Conservation (phyloP, 2,329 filamentous ascomycete genomes). For the Bipolaris oryzae region DNA sequence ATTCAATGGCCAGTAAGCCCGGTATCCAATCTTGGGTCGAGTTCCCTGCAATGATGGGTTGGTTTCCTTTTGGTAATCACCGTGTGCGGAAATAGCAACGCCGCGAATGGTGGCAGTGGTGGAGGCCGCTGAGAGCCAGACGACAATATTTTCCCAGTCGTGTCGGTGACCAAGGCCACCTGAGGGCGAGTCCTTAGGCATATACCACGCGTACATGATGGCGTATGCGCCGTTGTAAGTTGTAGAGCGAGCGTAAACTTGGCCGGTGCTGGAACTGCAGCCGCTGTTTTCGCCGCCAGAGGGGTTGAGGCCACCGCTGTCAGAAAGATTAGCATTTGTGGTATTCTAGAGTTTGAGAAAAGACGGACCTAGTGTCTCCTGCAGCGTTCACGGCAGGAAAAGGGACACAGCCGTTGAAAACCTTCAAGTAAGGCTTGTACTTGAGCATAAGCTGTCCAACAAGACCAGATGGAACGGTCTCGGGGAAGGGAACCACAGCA, state of each 20-base stretch:
- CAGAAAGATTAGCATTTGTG: not conserved
- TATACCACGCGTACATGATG: conserved; percentile 62
- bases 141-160: conserved; percentile 63
- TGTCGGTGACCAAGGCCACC: conserved; percentile 58
- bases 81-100: conserved; percentile 61
- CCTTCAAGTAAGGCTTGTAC: conserved; percentile 62
- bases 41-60: conserved; percentile 48
- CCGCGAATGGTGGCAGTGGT: conserved; percentile 53
- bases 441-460: conserved; percentile 58
- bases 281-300: conserved; percentile 48
- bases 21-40: conserved; percentile 56
- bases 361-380: conserved; percentile 62
- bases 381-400: conserved; percentile 65
- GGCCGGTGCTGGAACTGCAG: conserved; percentile 56
- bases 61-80: conserved; percentile 49
- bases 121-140: conserved; percentile 56
- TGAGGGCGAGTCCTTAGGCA: conserved; percentile 56
- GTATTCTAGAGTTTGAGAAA: not conserved
- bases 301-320: conserved; percentile 53
- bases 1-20: conserved; percentile 56
- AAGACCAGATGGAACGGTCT: conserved; percentile 58
- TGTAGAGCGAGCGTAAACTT: conserved; percentile 57
- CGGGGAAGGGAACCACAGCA: conserved; percentile 59
- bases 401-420: conserved; percentile 66
- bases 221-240: conserved; percentile 53